Conservation (phyloP, 164 flowering plant genomes). For the Cinnamomum chago region DNA sequence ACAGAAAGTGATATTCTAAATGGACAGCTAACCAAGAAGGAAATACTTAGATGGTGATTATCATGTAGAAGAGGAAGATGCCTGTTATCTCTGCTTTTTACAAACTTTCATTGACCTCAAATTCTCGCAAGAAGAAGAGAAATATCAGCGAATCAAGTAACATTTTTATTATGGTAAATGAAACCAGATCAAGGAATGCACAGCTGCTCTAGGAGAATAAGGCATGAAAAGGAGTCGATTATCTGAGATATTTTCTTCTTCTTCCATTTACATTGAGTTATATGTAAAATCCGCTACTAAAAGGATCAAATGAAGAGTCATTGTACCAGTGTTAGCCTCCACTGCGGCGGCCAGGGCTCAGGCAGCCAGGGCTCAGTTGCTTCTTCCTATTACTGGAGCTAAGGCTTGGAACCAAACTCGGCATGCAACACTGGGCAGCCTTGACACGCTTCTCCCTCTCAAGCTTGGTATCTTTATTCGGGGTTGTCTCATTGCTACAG, state of each 20-base stretch:
- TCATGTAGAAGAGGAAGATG: no score
- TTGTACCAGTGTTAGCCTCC: not conserved
- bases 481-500: conserved; percentile 40
- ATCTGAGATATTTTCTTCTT: not conserved
- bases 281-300: not conserved
- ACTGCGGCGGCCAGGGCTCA: conserved; percentile 24
- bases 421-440: conserved; percentile 60
- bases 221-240: not conserved
- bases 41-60: not conserved
- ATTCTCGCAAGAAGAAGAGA: not conserved
- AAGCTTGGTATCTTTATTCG: conserved; percentile 16
- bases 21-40: not conserved
- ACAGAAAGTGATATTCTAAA: not conserved
- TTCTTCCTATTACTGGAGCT: conserved; percentile 53
- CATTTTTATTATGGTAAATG: not conserved
- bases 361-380: conserved; percentile 29
- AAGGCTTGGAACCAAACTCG: conserved; percentile 43
- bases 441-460: conserved; percentile 33
- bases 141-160: not conserved
- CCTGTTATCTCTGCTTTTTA: not conserved
- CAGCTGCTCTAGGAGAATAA: not conserved
- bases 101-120: not conserved
- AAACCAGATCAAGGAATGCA: not conserved
- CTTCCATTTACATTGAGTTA: not conserved
- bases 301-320: not conserved